Conservation (phyloP, 768 basidiomycete species). For the Multifurca ochricompacta region DNA sequence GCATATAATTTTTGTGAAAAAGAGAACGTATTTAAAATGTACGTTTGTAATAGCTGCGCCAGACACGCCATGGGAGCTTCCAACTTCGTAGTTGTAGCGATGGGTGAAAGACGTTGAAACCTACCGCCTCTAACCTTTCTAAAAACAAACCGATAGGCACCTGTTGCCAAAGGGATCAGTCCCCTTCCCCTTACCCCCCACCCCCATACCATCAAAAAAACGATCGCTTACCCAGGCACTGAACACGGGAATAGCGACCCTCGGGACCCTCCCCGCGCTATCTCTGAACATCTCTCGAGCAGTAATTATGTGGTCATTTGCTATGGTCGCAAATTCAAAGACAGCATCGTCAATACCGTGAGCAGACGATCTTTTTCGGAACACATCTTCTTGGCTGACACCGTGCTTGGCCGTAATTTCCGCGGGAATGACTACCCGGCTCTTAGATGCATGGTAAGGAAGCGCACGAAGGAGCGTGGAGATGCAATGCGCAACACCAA, state of each 20-base stretch:
- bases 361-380: constrained; percentile 45
- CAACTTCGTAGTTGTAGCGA: constrained; percentile 61
- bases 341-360: constrained; percentile 68
- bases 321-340: constrained; percentile 74
- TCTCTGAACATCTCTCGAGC: constrained; percentile 63
- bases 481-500: constrained; percentile 68
- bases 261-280: constrained; percentile 44
- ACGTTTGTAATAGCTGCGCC: constrained; percentile 43
- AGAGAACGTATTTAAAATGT: constrained; percentile 25
- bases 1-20: background rate
- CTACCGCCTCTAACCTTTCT: constrained; percentile 51
- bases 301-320: constrained; percentile 72
- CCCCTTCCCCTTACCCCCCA: too few relatives aligned
- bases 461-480: constrained; percentile 66
- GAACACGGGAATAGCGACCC: constrained; percentile 61
- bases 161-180: constrained; percentile 31
- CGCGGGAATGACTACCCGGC: constrained; percentile 69
- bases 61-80: constrained; percentile 69
- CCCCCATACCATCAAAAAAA: too few relatives aligned
- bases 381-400: constrained; percentile 74
- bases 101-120: constrained; percentile 67
- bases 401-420: constrained; percentile 74
- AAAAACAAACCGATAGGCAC: constrained; percentile 63
- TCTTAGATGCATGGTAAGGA: constrained; percentile 66
- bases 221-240: constrained; percentile 52